A percentile compares a stretch with the other conserved stretches of the same genome.
Conservation (phyloP, 164 flowering plant species). For the Nymphaea thermarum region DNA sequence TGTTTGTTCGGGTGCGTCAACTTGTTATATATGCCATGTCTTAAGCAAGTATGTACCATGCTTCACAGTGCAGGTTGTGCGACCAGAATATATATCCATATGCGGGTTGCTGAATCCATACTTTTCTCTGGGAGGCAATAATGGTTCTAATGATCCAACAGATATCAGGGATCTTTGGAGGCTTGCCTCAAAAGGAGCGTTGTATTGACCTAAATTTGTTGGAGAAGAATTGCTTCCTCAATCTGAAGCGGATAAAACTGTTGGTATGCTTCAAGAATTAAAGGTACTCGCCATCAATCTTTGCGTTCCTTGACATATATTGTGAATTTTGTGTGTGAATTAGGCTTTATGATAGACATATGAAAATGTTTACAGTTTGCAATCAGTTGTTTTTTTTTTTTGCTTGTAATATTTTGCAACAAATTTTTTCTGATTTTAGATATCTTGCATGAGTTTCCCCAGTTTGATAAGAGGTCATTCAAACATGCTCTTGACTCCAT, state of each 20-base stretch:
- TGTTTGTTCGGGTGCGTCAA: no score
- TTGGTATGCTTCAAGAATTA: conserved; percentile 72
- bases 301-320: no score
- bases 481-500: conserved; percentile 71
- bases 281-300: conserved; percentile 30
- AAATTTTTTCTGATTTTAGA: not conserved
- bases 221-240: conserved; percentile 83
- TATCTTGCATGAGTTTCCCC: conserved; percentile 63
- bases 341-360: no score
- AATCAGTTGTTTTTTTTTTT: no score
- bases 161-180: conserved; percentile 34
- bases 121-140: conserved; percentile 94
- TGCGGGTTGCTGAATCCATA: conserved; percentile 91
- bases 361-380: no score
- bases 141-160: conserved; percentile 58
- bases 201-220: conserved; percentile 20
- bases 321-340: no score
- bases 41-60: no score
- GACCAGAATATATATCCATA: conserved; percentile 86
- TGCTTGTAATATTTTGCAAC: no score
- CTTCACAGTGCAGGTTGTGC: conserved; percentile 70
- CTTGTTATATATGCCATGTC: no score
- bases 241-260: conserved; percentile 85
- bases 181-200: conserved; percentile 37
- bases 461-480: conserved; percentile 92